Evolutionary conservation across 331 rosid genomes (phyloP).

Genomic region (Dryas integrifolia): DNA sequence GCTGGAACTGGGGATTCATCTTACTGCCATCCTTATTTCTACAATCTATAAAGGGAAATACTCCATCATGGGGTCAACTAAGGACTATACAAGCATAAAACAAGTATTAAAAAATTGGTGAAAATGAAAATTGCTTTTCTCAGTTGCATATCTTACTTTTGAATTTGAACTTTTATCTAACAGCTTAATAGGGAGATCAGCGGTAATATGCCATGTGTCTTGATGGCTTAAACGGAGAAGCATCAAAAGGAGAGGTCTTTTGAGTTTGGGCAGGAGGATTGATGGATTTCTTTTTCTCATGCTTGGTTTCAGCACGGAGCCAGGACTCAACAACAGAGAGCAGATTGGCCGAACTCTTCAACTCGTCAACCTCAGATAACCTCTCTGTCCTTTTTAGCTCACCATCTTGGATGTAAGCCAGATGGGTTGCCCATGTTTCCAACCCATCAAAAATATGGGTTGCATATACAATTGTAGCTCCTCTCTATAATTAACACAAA

Average conservation of each 20-base stretch:
- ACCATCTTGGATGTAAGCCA: slow-evolving; percentile 88
- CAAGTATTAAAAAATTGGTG: neutral
- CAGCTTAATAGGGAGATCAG: slow-evolving; percentile 29
- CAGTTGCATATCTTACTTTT: slow-evolving; percentile 7
- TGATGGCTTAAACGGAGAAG: slow-evolving; percentile 74
- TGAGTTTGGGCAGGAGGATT: slow-evolving; percentile 42
- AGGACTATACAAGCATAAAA: neutral
- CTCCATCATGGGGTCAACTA: neutral
- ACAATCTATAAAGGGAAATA: slow-evolving; percentile 3
- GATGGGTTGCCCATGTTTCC: slow-evolving; percentile 90
- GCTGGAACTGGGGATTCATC: neutral
- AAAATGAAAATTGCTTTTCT: slow-evolving; percentile 1
- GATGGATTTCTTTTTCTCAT: slow-evolving; percentile 52
- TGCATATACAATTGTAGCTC: slow-evolving; percentile 86
- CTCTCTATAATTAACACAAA: slow-evolving; percentile 48
- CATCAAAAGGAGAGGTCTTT: slow-evolving; percentile 39
- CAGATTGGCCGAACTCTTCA: slow-evolving; percentile 67
- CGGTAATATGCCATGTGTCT: slow-evolving; percentile 98
- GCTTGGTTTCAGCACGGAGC: slow-evolving; percentile 78
- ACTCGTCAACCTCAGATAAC: slow-evolving; percentile 62
- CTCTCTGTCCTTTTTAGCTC: slow-evolving; percentile 68
- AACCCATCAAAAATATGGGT: slow-evolving; percentile 95
- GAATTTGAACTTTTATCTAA: neutral
- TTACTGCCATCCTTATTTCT: slow-evolving; percentile 19
- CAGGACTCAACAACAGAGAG: slow-evolving; percentile 87